Percentiles rank a stretch among this genome's conserved stretches.
These are phyloP conservation scores for Cephalotrichum gorgonifer DNA, from an alignment of 2,329 filamentous ascomycete species.

Conservation along the genomic window DNA sequence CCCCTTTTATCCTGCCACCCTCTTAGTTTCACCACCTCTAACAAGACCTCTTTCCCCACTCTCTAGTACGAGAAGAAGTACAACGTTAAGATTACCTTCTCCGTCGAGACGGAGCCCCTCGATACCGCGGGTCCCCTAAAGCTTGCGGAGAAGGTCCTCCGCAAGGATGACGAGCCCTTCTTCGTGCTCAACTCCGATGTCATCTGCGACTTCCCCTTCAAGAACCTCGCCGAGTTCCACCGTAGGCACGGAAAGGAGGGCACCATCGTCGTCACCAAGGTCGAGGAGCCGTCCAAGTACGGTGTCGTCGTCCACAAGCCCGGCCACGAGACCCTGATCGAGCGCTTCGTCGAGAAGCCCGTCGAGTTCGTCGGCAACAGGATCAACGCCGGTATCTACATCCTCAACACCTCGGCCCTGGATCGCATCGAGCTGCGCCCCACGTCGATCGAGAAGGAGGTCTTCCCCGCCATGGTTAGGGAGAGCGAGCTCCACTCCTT, in stretches of 20 bases:
- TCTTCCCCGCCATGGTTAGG: constrained; percentile 85
- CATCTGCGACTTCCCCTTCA: constrained; percentile 96
- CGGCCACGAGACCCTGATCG: constrained; percentile 80
- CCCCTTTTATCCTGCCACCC: too few species aligned
- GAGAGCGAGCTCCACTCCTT: constrained; percentile 92
- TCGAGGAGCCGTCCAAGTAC: constrained; percentile 98
- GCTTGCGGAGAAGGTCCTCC: constrained; percentile 83
- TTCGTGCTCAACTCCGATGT: constrained; percentile 98
- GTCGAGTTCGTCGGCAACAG: constrained; percentile 98
- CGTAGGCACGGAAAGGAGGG: constrained; percentile 88
- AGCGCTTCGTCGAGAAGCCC: constrained; percentile 98
- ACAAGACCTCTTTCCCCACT: neutral
- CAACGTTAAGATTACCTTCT: constrained; percentile 93
- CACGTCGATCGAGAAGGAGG: constrained; percentile 97
- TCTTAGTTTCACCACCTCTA: too few species aligned
- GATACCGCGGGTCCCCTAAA: constrained; percentile 93
- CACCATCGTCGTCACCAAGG: constrained; percentile 97
- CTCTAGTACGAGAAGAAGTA: constrained; percentile 87
- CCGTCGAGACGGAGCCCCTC: constrained; percentile 88
- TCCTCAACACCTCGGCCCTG: constrained; percentile 86
- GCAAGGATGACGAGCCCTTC: constrained; percentile 89
- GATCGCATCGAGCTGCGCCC: constrained; percentile 89
- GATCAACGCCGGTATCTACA: constrained; percentile 98
- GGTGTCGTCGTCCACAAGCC: constrained; percentile 97
- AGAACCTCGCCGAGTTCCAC: constrained; percentile 84